phyloP scores from a whole-genome alignment of 164 flowering plant species.

The Malania oleifera region DNA sequence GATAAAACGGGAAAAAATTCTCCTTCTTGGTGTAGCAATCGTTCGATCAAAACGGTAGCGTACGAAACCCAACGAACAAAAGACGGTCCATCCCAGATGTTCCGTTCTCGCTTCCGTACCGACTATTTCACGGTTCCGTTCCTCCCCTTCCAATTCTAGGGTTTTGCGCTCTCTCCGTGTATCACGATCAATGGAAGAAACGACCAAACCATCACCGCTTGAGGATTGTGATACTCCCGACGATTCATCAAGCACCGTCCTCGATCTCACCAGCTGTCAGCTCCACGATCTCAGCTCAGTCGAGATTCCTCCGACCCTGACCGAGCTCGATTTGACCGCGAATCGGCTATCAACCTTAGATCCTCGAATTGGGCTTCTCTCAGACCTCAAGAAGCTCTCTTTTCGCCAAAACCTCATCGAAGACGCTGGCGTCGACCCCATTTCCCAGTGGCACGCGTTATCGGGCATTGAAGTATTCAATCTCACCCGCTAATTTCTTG shows the following conservation, averaged over 20 bases:
- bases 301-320: slow-evolving; percentile 56
- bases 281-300: slow-evolving; percentile 77
- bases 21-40: too few relatives aligned
- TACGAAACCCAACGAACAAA: too few relatives aligned
- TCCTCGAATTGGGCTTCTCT: slow-evolving; percentile 62
- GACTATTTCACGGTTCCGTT: too few relatives aligned
- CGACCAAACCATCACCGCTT: neutral
- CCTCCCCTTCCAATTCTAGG: neutral
- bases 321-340: slow-evolving; percentile 80
- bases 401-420: slow-evolving; percentile 79
- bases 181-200: neutral
- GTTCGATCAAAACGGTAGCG: too few relatives aligned
- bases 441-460: slow-evolving; percentile 56
- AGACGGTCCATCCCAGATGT: too few relatives aligned
- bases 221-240: slow-evolving; percentile 7
- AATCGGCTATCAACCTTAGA: slow-evolving; percentile 72
- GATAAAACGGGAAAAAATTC: too few relatives aligned
- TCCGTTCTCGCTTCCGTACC: too few relatives aligned
- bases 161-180: neutral
- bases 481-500: neutral
- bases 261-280: slow-evolving; percentile 86
- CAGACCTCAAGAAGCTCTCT: slow-evolving; percentile 78
- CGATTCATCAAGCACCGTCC: slow-evolving; percentile 30
- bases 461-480: slow-evolving; percentile 63
- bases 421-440: slow-evolving; percentile 55